Conservation (phyloP, 495 filamentous ascomycete species). For the Apiosordaria backusii region DNA sequence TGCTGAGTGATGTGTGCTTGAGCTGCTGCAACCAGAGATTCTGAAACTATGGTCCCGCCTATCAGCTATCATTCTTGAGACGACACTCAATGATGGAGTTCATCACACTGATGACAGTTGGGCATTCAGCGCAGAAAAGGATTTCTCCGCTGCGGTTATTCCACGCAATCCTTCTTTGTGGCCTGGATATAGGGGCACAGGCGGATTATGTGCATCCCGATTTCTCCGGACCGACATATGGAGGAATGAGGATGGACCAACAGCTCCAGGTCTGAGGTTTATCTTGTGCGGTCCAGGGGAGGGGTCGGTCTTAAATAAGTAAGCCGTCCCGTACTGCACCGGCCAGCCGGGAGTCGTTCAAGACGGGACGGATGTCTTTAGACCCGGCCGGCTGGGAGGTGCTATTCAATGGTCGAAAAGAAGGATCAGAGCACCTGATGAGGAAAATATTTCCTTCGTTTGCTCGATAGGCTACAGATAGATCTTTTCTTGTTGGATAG, state of each 20-base stretch:
- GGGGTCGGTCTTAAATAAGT: background rate
- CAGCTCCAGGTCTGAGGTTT: background rate
- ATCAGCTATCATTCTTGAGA: background rate
- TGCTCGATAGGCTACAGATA: background rate
- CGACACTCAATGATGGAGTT: background rate
- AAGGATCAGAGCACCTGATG: background rate
- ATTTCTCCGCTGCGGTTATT: background rate
- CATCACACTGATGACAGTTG: background rate
- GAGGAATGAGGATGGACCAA: background rate
- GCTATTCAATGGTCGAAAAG: background rate
- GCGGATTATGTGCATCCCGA: background rate
- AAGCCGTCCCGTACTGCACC: background rate
- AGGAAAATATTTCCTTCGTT: background rate
- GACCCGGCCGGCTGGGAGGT: no score
- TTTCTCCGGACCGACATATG: background rate
- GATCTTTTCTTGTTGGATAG: background rate
- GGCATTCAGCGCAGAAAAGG: background rate
- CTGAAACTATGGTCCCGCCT: background rate
- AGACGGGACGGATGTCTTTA: background rate
- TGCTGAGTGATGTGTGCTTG: background rate
- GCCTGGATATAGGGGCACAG: background rate
- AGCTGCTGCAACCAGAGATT: slow-evolving; percentile 1
- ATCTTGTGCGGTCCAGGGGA: background rate
- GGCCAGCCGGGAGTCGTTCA: no score
- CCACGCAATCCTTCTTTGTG: no score